Evolutionary conservation across 768 basidiomycete species (phyloP).

Genomic region (Paxillus rubicundulus): DNA sequence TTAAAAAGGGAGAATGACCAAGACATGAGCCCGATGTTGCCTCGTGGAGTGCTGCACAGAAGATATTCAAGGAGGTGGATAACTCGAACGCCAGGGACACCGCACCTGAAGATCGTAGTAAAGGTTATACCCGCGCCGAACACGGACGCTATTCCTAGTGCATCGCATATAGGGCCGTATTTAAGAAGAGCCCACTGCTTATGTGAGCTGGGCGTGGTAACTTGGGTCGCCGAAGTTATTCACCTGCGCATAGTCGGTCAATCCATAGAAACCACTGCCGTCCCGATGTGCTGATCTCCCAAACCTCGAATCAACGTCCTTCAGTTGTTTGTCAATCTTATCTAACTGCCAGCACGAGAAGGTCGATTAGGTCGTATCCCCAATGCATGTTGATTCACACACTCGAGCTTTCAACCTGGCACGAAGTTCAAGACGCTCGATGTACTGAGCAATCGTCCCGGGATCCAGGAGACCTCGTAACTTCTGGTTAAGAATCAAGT

Average conservation of each 20-base stretch:
- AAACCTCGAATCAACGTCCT: background rate
- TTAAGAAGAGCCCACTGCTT: background rate
- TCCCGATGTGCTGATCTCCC: background rate
- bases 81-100: background rate
- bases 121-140: constrained; percentile 24
- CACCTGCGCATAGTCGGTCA: background rate
- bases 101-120: constrained; percentile 23
- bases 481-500: background rate
- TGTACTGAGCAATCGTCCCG: background rate
- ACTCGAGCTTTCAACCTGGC: background rate
- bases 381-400: background rate
- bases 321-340: background rate
- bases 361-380: background rate
- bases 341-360: background rate
- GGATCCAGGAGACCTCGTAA: background rate
- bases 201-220: background rate
- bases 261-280: background rate
- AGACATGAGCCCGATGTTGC: constrained; percentile 23
- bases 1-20: constrained; percentile 26
- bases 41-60: constrained; percentile 16
- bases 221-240: background rate
- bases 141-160: background rate
- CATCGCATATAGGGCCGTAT: background rate
- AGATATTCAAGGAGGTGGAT: background rate
- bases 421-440: background rate